Conservation (phyloP, 164 flowering plant species). For the Warburgia ugandensis region DNA sequence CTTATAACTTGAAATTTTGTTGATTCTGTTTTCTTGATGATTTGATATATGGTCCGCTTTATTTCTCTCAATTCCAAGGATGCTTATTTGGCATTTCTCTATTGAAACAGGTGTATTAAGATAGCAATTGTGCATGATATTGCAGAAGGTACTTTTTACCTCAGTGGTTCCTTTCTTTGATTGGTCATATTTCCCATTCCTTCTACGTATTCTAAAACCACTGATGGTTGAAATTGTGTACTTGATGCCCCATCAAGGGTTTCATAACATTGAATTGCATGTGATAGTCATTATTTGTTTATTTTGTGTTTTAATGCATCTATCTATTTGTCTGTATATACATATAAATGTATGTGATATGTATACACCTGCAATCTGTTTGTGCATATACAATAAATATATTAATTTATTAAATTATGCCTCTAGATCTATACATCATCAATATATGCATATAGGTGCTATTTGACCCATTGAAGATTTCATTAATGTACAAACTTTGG, state of each 20-base stretch:
- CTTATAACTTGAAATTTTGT: no score
- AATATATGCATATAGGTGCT: no score
- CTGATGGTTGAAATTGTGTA: no score
- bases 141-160: constrained; percentile 68
- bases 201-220: background rate
- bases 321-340: background rate
- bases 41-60: background rate
- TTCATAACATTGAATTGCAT: background rate
- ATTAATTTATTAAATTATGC: no score
- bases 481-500: no score
- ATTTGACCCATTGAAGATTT: no score
- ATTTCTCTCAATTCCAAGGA: no score
- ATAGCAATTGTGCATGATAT: constrained; percentile 96
- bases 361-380: no score
- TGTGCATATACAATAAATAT: no score
- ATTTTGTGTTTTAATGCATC: background rate
- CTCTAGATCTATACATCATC: no score
- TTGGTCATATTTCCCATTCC: background rate
- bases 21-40: background rate
- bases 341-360: no score
- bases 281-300: background rate
- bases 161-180: background rate
- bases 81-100: background rate
- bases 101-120: constrained; percentile 78
- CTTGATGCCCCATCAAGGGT: background rate